Evolutionary conservation across 208 protist species (phyloP).

Genomic region (Strigomonas oncopelti): DNA sequence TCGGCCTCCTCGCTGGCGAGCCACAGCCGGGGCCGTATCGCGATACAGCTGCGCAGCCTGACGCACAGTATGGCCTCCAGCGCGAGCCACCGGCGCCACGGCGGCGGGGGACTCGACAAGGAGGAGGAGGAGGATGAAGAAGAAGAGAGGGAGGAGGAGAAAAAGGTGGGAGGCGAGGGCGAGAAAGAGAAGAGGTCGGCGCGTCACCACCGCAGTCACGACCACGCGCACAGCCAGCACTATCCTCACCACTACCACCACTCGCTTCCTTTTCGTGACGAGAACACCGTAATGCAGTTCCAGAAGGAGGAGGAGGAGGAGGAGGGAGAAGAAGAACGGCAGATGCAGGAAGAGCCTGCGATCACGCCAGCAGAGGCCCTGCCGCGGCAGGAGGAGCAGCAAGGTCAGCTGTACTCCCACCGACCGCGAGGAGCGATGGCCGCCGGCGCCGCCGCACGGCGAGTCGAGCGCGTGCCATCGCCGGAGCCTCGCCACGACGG

Average conservation of each 20-base stretch:
- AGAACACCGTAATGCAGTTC: conserved; percentile 3
- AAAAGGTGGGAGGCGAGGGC: not conserved
- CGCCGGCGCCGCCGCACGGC: no score
- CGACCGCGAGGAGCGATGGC: no score
- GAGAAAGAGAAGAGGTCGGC: not conserved
- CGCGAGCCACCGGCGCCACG: not conserved
- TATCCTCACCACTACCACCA: not conserved
- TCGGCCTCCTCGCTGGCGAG: not conserved
- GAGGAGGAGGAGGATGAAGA: conserved; percentile 1
- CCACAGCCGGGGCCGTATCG: not conserved
- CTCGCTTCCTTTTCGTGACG: not conserved
- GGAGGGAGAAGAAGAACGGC: not conserved
- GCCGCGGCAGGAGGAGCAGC: no score
- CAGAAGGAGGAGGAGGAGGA: not conserved
- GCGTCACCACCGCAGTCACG: no score
- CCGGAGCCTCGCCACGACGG: not conserved
- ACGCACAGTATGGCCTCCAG: conserved; percentile 2
- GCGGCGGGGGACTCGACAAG: no score
- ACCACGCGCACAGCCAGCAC: no score
- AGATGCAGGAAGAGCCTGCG: not conserved
- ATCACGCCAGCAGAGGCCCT: no score
- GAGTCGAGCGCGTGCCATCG: not conserved
- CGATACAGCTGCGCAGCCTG: not conserved
- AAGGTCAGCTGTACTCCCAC: not conserved
- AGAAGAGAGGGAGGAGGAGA: not conserved